Conservation (phyloP, 148 eudicot species). For the Beta vulgaris region DNA sequence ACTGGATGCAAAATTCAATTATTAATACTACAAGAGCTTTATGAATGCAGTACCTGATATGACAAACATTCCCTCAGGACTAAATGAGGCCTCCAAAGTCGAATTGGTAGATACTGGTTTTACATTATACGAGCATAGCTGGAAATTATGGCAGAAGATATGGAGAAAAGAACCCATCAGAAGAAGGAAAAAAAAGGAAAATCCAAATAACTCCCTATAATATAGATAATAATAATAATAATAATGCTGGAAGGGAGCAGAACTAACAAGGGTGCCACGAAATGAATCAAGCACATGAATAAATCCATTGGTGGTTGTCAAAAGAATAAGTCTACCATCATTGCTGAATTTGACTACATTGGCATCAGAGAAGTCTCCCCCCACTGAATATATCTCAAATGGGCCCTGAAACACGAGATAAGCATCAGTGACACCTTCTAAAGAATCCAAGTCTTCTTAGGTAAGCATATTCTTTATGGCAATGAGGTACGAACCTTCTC, state of each 20-base stretch:
- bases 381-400: slow-evolving; percentile 77
- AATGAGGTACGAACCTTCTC: slow-evolving; percentile 61
- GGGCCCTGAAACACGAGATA: slow-evolving; percentile 65
- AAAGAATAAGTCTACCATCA: slow-evolving; percentile 89
- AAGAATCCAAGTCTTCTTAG: background rate
- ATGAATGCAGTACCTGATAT: slow-evolving; percentile 73
- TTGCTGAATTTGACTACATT: slow-evolving; percentile 84
- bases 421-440: background rate
- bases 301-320: slow-evolving; percentile 78
- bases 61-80: slow-evolving; percentile 90
- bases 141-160: slow-evolving; percentile 8
- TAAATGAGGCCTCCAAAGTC: slow-evolving; percentile 90
- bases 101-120: slow-evolving; percentile 74
- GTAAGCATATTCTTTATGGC: background rate
- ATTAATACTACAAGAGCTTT: background rate
- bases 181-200: background rate
- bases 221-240: background rate
- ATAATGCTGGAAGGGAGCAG: slow-evolving; percentile 9
- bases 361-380: slow-evolving; percentile 88
- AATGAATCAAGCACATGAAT: slow-evolving; percentile 94
- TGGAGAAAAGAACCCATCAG: slow-evolving; percentile 16
- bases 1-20: background rate
- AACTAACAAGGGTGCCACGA: slow-evolving; percentile 79
- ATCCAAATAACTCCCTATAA: background rate
- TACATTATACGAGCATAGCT: slow-evolving; percentile 68